Percentiles rank a stretch among this genome's conserved stretches.
These are phyloP conservation scores for Scedosporium minutisporum DNA, from an alignment of 2,329 filamentous ascomycete species.

Conservation along the genomic window DNA sequence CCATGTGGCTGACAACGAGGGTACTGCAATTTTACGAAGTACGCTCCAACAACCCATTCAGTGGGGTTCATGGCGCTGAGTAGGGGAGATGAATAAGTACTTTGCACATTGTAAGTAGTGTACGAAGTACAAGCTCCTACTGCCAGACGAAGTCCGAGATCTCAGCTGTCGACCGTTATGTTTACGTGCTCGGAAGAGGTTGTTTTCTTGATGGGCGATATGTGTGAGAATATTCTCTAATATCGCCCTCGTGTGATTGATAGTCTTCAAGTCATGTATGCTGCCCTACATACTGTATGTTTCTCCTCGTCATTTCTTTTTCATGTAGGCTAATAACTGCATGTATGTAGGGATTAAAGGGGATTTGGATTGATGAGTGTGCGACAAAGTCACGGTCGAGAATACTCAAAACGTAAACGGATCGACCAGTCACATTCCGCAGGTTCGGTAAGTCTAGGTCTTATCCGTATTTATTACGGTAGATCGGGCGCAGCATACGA, in stretches of 20 bases:
- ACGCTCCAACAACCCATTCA: neutral
- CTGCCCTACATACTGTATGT: neutral
- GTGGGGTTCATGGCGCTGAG: neutral
- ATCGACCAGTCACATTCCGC: neutral
- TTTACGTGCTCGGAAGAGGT: too few relatives aligned
- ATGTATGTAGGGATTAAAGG: neutral
- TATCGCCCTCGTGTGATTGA: neutral
- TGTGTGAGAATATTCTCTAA: neutral
- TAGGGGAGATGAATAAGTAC: neutral
- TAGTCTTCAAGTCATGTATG: neutral
- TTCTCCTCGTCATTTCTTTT: conserved; percentile 1
- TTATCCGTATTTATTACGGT: neutral
- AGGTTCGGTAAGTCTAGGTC: neutral
- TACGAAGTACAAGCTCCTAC: too few relatives aligned
- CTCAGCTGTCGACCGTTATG: too few relatives aligned
- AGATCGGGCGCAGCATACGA: neutral
- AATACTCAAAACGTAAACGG: neutral
- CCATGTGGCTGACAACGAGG: neutral
- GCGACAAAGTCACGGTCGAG: neutral
- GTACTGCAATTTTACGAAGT: neutral
- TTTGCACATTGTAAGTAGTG: neutral
- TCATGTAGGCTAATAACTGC: neutral
- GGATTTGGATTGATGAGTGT: neutral
- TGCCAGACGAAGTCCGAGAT: too few relatives aligned
- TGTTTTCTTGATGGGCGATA: too few relatives aligned